Evolutionary conservation across 345 rosid species (phyloP).

Genomic region (Eucalyptus melliodora): DNA sequence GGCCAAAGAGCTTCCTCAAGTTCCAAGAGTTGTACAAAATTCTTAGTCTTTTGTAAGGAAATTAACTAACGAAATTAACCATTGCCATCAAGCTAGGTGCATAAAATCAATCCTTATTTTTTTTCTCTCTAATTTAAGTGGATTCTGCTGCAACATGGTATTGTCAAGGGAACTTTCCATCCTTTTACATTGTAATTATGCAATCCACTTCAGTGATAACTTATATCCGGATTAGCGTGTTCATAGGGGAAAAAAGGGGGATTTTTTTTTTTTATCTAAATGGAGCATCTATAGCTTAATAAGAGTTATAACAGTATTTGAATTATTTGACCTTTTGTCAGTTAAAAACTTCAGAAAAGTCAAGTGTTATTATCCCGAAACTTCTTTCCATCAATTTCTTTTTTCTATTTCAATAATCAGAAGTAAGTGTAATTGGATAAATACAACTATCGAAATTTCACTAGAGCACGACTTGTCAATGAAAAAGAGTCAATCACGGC

Average conservation of each 20-base stretch:
- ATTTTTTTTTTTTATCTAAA: neutral
- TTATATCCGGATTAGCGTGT: neutral
- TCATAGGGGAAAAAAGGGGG: neutral
- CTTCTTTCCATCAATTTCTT: neutral
- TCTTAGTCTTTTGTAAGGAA: neutral
- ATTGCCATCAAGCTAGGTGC: neutral
- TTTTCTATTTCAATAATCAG: neutral
- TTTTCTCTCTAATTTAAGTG: neutral
- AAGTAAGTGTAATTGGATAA: neutral
- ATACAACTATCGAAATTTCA: neutral
- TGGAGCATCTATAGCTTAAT: neutral
- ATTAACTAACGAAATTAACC: neutral
- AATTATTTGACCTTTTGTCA: neutral
- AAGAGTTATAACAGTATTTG: neutral
- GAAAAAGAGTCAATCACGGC: neutral
- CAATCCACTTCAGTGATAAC: neutral
- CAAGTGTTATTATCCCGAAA: accelerated
- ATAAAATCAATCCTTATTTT: neutral
- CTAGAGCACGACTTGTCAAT: accelerated
- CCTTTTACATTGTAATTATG: neutral
- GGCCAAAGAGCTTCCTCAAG: neutral
- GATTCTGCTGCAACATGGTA: neutral
- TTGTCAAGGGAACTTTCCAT: neutral
- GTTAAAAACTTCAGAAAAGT: neutral
- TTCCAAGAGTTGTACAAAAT: neutral